Evolutionary conservation across 495 filamentous ascomycete species (phyloP), one percentile per base, ranked within the genome.

Genomic region (Penicillium canescens): DNA sequence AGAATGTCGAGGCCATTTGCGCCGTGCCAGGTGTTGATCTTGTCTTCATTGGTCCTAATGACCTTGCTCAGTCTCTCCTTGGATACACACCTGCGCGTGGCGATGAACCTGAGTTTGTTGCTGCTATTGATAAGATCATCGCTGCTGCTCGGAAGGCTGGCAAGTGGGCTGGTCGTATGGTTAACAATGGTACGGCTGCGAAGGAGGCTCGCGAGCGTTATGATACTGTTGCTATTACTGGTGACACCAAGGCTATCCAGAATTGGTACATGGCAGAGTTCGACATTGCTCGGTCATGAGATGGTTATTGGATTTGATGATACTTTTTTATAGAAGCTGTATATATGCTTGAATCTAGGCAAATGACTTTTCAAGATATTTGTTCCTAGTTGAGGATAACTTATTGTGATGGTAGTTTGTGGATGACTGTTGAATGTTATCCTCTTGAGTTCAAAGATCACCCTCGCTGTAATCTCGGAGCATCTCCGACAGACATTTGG

Each of bases 221-320:
- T 39, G 68, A 71, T 49, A 69, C 57, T 9, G 68, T 71, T 3
- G 65, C 63, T 11, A 64, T 71, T 20, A 68, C 63, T 28, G 66
- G 64, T 33, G 68, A 71, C 24, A 71, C 63, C 3, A 67, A 67
- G 46, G 63, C 68, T 0, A 64, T 71, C 42, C 66, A 71, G 45
- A 69, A 69, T 31, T 69, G 68, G 66, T 71, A 71, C 49, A 69
- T 63, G 24, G 52, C 66, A 11, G 68, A 71, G 54, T 61, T 71
- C 28, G 57, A 64, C 0, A 50, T 71, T 60, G 68, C 68, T 20
- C 56, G 64, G 16, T 69, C 66, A 61, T 71, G 42, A 61, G 42
- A 14, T 26, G 34, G 33, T 21, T 34, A 23, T 34, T 16, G 24
- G 24, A 26, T 5, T 1, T 35, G 21, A 37, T 46, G 44, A 12